Percentiles rank a stretch among this genome's conserved stretches.
Conservation (phyloP, 2,329 filamentous ascomycete species). For the Talaromyces sp. region DNA sequence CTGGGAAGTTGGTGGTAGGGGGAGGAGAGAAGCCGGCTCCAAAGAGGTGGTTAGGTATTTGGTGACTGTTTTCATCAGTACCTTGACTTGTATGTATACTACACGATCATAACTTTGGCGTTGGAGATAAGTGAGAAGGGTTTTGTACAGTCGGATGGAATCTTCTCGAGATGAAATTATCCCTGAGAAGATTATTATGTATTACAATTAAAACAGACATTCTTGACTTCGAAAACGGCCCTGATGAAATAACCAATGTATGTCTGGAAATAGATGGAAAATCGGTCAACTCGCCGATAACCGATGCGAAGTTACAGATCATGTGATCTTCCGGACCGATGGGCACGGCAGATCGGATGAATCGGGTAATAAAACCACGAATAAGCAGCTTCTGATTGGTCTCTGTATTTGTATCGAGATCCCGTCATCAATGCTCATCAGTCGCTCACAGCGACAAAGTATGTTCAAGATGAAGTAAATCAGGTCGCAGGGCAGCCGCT, state of each 20-base stretch:
- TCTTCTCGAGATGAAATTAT: neutral
- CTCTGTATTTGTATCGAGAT: neutral
- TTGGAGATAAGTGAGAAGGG: neutral
- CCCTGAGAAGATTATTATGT: neutral
- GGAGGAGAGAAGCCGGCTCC: constrained; percentile 50
- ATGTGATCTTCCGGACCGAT: constrained; percentile 2
- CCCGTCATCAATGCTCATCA: neutral
- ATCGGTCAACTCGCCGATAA: constrained; percentile 5
- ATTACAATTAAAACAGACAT: neutral
- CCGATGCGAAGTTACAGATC: neutral
- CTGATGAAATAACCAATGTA: neutral
- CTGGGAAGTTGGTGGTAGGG: constrained; percentile 34
- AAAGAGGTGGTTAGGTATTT: constrained; percentile 85
- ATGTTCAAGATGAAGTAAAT: neutral
- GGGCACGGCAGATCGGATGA: neutral
- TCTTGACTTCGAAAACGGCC: neutral
- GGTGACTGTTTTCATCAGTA: constrained; percentile 44
- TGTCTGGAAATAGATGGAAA: too few relatives aligned
- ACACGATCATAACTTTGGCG: neutral
- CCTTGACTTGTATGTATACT: neutral
- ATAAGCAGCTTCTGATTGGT: constrained; percentile 5
- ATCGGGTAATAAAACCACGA: neutral
- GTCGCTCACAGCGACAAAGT: neutral
- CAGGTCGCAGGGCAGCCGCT: too few relatives aligned
- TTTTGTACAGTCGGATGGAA: neutral